These are phyloP conservation scores for Jatropha multifida DNA, from an alignment of 441 rosid species.

Conservation along the genomic window DNA sequence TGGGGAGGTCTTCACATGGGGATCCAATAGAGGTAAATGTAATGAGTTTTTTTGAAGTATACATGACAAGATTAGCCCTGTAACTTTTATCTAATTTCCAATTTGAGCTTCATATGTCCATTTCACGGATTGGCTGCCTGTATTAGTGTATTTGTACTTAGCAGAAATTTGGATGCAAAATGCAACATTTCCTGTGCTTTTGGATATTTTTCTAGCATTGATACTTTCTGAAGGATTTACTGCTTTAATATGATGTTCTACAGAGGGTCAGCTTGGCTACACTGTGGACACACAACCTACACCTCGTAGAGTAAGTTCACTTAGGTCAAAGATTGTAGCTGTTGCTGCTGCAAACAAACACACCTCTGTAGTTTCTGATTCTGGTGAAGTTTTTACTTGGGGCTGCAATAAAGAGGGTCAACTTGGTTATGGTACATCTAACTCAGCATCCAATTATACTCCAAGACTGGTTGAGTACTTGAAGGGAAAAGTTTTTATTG, in stretches of 20 bases:
- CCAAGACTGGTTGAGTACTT: slow-evolving; percentile 93
- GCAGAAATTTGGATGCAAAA: slow-evolving; percentile 6
- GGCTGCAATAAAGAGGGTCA: slow-evolving; percentile 98
- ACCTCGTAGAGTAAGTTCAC: slow-evolving; percentile 89
- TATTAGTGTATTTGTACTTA: slow-evolving; percentile 15
- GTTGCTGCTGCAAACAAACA: slow-evolving; percentile 99
- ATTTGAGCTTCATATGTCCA: slow-evolving; percentile 4
- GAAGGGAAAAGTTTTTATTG: slow-evolving; percentile 71
- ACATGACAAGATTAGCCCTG: neutral
- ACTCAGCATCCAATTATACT: slow-evolving; percentile 93
- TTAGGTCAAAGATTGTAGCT: slow-evolving; percentile 71
- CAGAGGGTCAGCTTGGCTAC: slow-evolving; percentile 99
- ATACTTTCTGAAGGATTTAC: slow-evolving; percentile 18
- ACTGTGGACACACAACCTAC: slow-evolving; percentile 96
- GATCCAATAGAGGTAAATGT: slow-evolving; percentile 90
- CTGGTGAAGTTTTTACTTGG: slow-evolving; percentile 98
- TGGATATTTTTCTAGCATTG: slow-evolving; percentile 7
- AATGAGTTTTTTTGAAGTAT: slow-evolving; percentile 9
- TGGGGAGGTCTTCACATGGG: slow-evolving; percentile 97
- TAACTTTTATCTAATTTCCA: slow-evolving; percentile 7
- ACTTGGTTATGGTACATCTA: slow-evolving; percentile 98
- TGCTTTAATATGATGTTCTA: slow-evolving; percentile 32
- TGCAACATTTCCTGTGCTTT: slow-evolving; percentile 5
- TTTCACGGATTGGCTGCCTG: slow-evolving; percentile 11
- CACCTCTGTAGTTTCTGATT: slow-evolving; percentile 89